Evolutionary conservation across 2,329 filamentous ascomycete genomes (phyloP).

Genomic region (Keithomyces neogunnii): DNA sequence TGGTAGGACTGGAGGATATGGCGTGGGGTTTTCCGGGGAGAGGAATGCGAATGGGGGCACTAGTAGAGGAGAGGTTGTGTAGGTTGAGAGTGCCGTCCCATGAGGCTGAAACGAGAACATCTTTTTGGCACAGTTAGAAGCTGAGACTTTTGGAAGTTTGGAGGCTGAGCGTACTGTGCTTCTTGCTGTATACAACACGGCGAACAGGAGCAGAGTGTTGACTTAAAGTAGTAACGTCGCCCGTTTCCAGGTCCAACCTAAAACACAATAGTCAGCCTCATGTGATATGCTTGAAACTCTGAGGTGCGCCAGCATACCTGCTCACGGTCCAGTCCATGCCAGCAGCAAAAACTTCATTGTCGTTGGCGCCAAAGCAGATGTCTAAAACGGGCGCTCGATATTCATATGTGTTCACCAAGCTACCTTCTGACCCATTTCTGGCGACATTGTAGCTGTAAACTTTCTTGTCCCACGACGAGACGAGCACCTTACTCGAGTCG

Average conservation of each 20-base stretch:
- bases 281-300: not conserved
- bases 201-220: slow-evolving; percentile 74
- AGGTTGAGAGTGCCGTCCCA: slow-evolving; percentile 92
- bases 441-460: slow-evolving; percentile 80
- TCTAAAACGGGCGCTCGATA: slow-evolving; percentile 82
- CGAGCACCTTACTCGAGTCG: slow-evolving; percentile 69
- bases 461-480: slow-evolving; percentile 89
- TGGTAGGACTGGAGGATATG: slow-evolving; percentile 65
- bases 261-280: not conserved
- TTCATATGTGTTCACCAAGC: slow-evolving; percentile 63
- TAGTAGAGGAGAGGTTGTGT: slow-evolving; percentile 53
- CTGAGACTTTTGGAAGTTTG: not conserved
- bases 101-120: slow-evolving; percentile 76
- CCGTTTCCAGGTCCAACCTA: slow-evolving; percentile 61
- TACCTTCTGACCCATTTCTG: slow-evolving; percentile 43
- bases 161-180: slow-evolving; percentile 48
- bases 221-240: slow-evolving; percentile 66
- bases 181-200: slow-evolving; percentile 70
- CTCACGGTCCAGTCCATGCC: slow-evolving; percentile 83
- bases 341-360: slow-evolving; percentile 76
- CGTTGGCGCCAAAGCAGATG: slow-evolving; percentile 78
- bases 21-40: slow-evolving; percentile 87
- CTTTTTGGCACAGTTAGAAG: slow-evolving; percentile 25
- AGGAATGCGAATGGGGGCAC: slow-evolving; percentile 52
- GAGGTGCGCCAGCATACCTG: slow-evolving; percentile 36